phyloP scores from a whole-genome alignment of 441 rosid species.

The Arabidopsis hybrid region DNA sequence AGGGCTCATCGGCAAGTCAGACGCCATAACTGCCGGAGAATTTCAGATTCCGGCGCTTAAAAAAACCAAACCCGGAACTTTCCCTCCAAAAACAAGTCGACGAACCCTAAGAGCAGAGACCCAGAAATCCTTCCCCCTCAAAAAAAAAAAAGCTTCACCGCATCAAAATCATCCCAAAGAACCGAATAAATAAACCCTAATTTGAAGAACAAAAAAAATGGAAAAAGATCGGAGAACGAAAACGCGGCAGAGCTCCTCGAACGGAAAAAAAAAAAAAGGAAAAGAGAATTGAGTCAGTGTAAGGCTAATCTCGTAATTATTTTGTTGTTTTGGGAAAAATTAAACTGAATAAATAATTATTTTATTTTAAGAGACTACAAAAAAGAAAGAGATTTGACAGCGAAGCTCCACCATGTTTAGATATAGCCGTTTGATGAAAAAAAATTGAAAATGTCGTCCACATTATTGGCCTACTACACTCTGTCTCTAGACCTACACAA shows the following conservation, averaged over 20 bases:
- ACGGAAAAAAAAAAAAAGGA: not conserved
- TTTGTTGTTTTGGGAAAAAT: no score
- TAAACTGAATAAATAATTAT: no score
- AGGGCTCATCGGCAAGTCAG: conserved; percentile 70
- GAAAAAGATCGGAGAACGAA: conserved; percentile 18
- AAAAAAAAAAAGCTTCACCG: not conserved
- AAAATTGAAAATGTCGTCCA: conserved; percentile 16
- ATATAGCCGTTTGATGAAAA: conserved; percentile 30
- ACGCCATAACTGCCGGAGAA: conserved; percentile 55
- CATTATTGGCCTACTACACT: not conserved
- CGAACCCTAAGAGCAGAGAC: conserved; percentile 14
- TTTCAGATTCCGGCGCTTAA: conserved; percentile 35
- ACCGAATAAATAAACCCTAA: conserved; percentile 1
- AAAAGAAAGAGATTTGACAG: conserved; percentile 3
- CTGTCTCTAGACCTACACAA: not conserved
- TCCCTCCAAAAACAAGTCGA: not conserved
- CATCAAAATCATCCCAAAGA: not conserved
- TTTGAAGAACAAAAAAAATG: not conserved
- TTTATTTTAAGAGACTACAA: no score
- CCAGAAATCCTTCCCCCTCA: conserved; percentile 13
- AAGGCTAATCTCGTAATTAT: not conserved
- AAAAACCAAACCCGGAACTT: not conserved
- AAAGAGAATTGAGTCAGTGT: not conserved
- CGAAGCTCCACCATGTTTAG: conserved; percentile 27
- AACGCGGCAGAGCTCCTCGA: conserved; percentile 29